Evolutionary conservation across 2,329 filamentous ascomycete genomes (phyloP), one percentile per base, ranked within the genome.

Genomic region (Fusarium mexicanum): DNA sequence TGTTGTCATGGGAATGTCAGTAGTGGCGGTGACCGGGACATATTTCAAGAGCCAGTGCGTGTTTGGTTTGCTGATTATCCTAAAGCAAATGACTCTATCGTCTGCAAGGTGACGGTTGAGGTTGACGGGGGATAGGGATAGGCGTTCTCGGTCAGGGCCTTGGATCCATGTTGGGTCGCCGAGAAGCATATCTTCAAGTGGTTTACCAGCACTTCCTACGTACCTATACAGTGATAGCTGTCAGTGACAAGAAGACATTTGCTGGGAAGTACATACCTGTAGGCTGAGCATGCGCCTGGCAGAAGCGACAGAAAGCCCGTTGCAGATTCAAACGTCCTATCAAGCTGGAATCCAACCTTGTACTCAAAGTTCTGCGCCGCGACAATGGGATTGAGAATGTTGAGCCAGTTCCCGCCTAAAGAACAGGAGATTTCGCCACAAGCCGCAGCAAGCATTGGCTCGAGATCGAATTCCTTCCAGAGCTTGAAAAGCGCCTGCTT

Each of bases 301-400:
- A 68, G 2, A 2, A 68, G 41, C 0, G 62, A 51, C 18, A 68
- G 13, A 6, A 43, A 61, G 4, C 66, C 66, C 1, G 62, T 66
- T 1, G 62, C 54, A 1, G 62, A 53, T 3, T 66, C 66, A n/a
- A 68, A 66, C 2, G 62, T 41, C 13, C 62, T 8, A 29, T 67
- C 66, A 2, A 68, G 47, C 35, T 61, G 62, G 0, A 54, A 66
- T 0, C 54, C 62, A 16, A 68, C 51, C 22, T 68, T 68, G 22
- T 68, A 68, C 18, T 68, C 66, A 8, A 68, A 68, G 11, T 47
- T 60, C 4, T 68, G 54, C 0, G 62, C 66, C 0, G 66, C 62
- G 0, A 61, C 66, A 3, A 68, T 41, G 0, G 62, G 62, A 6
- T 68, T 68, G 11, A 68, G 37, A 5, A 67, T 29, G 1, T 64